phyloP scores from a whole-genome alignment of 352 stramenopile species.

The Thraustochytrium sp. region DNA sequence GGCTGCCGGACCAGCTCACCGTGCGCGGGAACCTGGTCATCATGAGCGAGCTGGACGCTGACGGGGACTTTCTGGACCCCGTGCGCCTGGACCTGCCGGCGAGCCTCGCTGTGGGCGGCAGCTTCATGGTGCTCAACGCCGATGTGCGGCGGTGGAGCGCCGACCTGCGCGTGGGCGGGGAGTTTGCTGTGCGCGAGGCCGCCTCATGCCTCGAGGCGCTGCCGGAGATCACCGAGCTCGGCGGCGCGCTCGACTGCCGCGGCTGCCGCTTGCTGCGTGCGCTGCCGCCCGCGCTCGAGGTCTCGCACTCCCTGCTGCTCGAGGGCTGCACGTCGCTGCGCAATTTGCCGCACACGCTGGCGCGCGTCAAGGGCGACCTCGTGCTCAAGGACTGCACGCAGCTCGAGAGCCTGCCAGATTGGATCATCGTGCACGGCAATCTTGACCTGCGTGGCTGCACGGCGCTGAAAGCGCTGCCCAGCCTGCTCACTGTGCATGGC shows the following conservation, averaged over 20 bases:
- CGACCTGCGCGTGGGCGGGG: neutral
- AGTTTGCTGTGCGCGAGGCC: neutral
- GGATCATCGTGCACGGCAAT: neutral
- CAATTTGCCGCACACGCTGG: neutral
- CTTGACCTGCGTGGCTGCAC: neutral
- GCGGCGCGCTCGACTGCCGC: neutral
- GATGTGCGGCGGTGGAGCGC: neutral
- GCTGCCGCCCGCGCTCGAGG: neutral
- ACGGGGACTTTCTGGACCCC: neutral
- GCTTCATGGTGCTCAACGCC: neutral
- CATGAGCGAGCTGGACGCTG: neutral
- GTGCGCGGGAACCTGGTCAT: neutral
- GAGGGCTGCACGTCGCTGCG: neutral
- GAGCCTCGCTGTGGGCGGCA: neutral
- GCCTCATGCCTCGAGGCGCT: neutral
- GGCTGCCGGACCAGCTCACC: neutral
- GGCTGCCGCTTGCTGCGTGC: neutral
- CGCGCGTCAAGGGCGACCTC: neutral
- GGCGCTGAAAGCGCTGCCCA: neutral
- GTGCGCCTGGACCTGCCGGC: neutral
- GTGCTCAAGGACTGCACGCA: neutral
- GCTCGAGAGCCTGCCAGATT: neutral
- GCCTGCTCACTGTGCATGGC: neutral
- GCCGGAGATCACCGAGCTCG: neutral
- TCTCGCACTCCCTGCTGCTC: neutral